Evolutionary conservation across 148 eudicot genomes (phyloP).

Genomic region (Rhododendron molle): DNA sequence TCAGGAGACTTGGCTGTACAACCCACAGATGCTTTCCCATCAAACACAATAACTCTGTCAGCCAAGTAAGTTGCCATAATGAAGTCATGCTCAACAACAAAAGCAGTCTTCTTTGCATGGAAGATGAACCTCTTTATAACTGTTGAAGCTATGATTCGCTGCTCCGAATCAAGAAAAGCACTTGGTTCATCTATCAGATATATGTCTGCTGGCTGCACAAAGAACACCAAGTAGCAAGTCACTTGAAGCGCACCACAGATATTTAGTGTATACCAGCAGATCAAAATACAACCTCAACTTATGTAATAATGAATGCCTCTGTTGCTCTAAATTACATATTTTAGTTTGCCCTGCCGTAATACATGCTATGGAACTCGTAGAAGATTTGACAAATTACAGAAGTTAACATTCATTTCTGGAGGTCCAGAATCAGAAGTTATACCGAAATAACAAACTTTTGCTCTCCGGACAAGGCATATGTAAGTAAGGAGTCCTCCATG

Average conservation of each 20-base stretch:
- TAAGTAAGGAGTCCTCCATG: neutral
- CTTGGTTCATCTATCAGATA: constrained; percentile 95
- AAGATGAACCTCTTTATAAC: constrained; percentile 95
- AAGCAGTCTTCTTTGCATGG: constrained; percentile 95
- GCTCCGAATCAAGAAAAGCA: constrained; percentile 97
- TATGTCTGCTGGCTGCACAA: constrained; percentile 91
- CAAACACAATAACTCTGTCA: constrained; percentile 86
- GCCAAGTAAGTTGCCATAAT: constrained; percentile 98
- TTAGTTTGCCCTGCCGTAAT: neutral
- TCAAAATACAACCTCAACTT: neutral
- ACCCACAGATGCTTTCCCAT: constrained; percentile 76
- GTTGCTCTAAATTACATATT: neutral
- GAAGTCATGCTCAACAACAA: constrained; percentile 94
- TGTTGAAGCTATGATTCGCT: constrained; percentile 96
- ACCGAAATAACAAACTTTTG: neutral
- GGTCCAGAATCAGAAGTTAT: neutral
- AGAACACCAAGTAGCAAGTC: constrained; percentile 3
- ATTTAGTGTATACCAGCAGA: neutral
- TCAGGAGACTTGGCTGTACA: constrained; percentile 91
- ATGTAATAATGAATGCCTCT: neutral
- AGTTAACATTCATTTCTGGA: neutral
- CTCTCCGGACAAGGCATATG: neutral
- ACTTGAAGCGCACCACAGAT: neutral
- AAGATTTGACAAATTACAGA: neutral
- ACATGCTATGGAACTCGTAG: neutral